Evolutionary conservation across 2,329 filamentous ascomycete species (phyloP).

Genomic region (Lachnellula arida): DNA sequence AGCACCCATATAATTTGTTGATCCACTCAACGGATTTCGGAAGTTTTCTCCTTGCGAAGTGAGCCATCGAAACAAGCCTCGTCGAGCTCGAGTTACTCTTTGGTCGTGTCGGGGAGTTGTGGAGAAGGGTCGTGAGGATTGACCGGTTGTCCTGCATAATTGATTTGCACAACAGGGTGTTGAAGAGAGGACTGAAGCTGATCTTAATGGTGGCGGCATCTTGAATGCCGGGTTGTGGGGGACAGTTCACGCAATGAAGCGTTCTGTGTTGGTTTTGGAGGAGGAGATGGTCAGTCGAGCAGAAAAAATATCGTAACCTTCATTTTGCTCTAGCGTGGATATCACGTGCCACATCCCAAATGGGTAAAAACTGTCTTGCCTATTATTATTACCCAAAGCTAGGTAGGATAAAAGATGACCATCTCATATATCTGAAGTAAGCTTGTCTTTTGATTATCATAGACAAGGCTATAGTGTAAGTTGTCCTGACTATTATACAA

Average conservation of each 20-base stretch:
- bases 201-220: conserved; percentile 30
- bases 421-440: no score
- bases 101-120: conserved; percentile 23
- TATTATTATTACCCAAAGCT: no score
- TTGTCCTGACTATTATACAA: no score
- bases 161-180: conserved; percentile 20
- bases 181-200: conserved; percentile 17
- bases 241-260: conserved; percentile 12
- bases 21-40: conserved; percentile 23
- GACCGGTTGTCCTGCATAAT: conserved; percentile 15
- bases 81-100: conserved; percentile 26
- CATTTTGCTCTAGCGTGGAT: background rate
- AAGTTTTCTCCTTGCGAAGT: conserved; percentile 23
- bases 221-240: conserved; percentile 11
- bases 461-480: no score
- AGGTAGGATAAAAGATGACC: no score
- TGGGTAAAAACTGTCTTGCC: background rate
- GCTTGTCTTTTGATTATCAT: no score
- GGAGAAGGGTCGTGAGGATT: conserved; percentile 30
- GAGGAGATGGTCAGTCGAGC: background rate
- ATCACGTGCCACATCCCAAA: background rate
- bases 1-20: conserved; percentile 32
- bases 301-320: background rate
- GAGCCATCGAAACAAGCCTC: conserved; percentile 30
- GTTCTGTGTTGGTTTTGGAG: conserved; percentile 7